Evolutionary conservation across 176 grass and related monocot species (phyloP).

Genomic region (Calamus simplicifolius): DNA sequence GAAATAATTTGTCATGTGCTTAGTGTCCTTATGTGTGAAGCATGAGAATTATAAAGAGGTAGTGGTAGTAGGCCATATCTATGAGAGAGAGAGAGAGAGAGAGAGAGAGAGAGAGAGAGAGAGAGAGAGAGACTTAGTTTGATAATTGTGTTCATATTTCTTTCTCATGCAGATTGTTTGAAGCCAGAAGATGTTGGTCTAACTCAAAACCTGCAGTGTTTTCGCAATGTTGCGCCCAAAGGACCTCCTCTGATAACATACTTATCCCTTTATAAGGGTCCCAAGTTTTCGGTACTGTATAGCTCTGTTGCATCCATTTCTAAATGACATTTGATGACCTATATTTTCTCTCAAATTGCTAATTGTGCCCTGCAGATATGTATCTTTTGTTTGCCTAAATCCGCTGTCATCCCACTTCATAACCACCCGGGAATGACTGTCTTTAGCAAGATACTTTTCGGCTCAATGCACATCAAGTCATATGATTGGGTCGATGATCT

Average conservation of each 20-base stretch:
- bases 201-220: conserved; percentile 28
- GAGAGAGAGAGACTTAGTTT: conserved; percentile 2
- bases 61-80: too few relatives aligned
- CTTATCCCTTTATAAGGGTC: conserved; percentile 54
- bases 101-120: background rate
- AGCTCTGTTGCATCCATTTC: too few relatives aligned
- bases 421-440: conserved; percentile 97
- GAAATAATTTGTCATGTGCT: too few relatives aligned
- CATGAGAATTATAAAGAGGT: too few relatives aligned
- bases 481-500: conserved; percentile 59
- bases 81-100: background rate
- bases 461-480: conserved; percentile 85
- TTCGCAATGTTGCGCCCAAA: conserved; percentile 24
- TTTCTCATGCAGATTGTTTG: conserved; percentile 37
- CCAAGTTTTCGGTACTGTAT: conserved; percentile 62
- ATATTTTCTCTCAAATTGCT: too few relatives aligned
- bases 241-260: conserved; percentile 42
- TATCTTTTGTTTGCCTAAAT: conserved; percentile 74
- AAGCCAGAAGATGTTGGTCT: conserved; percentile 44
- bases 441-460: conserved; percentile 87
- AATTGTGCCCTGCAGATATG: conserved; percentile 48
- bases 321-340: too few relatives aligned
- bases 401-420: conserved; percentile 69
- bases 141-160: background rate
- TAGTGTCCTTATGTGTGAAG: too few relatives aligned